phyloP scores from a whole-genome alignment of 106 monocot genomes.

The Dendrobium officinale region DNA sequence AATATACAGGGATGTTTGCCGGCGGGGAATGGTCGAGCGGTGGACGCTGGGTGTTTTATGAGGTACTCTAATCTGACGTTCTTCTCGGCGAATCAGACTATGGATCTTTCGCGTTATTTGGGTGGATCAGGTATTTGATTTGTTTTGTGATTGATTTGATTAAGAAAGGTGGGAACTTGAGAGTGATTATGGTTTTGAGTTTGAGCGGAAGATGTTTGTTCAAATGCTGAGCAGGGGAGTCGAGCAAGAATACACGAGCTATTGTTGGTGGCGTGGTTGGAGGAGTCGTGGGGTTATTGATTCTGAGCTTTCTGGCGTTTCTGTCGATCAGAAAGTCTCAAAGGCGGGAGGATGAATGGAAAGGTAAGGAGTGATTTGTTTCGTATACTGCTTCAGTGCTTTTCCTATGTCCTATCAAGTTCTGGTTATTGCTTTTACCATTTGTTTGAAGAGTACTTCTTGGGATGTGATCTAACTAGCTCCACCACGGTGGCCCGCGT shows the following conservation, averaged over 20 bases:
- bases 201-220: slow-evolving; percentile 6
- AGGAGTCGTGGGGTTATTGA: slow-evolving; percentile 29
- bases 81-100: slow-evolving; percentile 42
- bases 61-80: slow-evolving; percentile 46
- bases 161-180: not conserved
- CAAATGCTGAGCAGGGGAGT: slow-evolving; percentile 19
- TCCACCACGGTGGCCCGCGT: too few relatives aligned
- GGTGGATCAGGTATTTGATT: slow-evolving; percentile 11
- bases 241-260: slow-evolving; percentile 19
- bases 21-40: slow-evolving; percentile 24
- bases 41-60: slow-evolving; percentile 68
- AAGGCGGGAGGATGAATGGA: slow-evolving; percentile 1
- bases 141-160: not conserved
- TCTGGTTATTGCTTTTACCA: not conserved
- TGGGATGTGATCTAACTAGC: too few relatives aligned
- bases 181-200: not conserved
- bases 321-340: slow-evolving; percentile 23
- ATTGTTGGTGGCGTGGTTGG: slow-evolving; percentile 44
- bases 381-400: not conserved
- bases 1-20: slow-evolving; percentile 50
- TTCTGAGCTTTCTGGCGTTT: slow-evolving; percentile 20
- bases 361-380: slow-evolving; percentile 20
- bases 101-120: slow-evolving; percentile 29
- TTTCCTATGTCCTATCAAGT: not conserved
- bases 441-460: not conserved